These are phyloP conservation scores for Aspergillus transmontanensis DNA, from an alignment of 2,329 filamentous ascomycete genomes.

Conservation along the genomic window DNA sequence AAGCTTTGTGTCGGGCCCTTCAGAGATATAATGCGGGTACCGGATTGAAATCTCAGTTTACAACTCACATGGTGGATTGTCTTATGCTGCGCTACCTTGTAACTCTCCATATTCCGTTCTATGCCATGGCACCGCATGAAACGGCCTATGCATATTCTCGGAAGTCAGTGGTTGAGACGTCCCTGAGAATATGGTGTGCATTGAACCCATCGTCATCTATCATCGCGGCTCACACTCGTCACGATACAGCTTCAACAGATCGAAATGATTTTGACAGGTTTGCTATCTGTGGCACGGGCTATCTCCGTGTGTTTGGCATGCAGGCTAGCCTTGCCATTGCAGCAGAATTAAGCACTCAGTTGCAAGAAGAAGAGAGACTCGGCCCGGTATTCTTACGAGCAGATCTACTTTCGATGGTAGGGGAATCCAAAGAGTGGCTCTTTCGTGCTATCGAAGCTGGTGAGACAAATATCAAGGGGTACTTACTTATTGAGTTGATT, in stretches of 20 bases:
- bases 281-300: conserved; percentile 38
- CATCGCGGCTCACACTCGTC: conserved; percentile 8
- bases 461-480: conserved; percentile 60
- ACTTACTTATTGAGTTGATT: conserved; percentile 47
- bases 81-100: conserved; percentile 31
- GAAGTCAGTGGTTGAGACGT: conserved; percentile 51
- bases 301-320: conserved; percentile 21
- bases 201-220: conserved; percentile 34
- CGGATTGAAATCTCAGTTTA: conserved; percentile 18
- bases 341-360: conserved; percentile 28
- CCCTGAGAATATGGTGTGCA: conserved; percentile 51
- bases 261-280: conserved; percentile 44
- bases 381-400: conserved; percentile 28
- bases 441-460: conserved; percentile 48
- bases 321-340: conserved; percentile 27
- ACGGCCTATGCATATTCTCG: conserved; percentile 50
- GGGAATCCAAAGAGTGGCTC: conserved; percentile 46
- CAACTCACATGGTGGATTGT: conserved; percentile 27
- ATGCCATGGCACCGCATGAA: conserved; percentile 22
- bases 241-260: conserved; percentile 3
- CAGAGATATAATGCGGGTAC: conserved; percentile 11
- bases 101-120: conserved; percentile 35
- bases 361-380: conserved; percentile 31
- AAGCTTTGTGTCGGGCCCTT: conserved; percentile 37
- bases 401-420: conserved; percentile 36